These are phyloP conservation scores for Yamadazyma oceani DNA, from an alignment of 1,139 yeast genomes.

Conservation along the genomic window DNA sequence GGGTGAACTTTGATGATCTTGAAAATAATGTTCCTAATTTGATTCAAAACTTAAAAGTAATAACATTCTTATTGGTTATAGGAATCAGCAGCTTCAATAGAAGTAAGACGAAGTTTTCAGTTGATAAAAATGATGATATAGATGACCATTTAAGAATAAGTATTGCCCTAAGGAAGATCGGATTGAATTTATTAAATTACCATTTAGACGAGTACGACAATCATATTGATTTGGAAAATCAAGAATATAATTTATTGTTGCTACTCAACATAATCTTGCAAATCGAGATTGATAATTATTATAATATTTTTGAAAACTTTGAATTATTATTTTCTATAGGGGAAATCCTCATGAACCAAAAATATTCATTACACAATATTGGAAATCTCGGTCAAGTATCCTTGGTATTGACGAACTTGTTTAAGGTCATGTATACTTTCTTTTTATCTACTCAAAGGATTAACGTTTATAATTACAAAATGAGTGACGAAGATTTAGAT, in stretches of 20 bases:
- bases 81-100: constrained; percentile 30
- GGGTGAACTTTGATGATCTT: constrained; percentile 11
- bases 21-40: constrained; percentile 10
- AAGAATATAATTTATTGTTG: constrained; percentile 25
- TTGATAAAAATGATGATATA: constrained; percentile 17
- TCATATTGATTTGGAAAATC: constrained; percentile 19
- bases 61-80: constrained; percentile 25
- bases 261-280: constrained; percentile 36
- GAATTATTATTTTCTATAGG: constrained; percentile 47
- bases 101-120: constrained; percentile 13
- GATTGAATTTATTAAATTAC: constrained; percentile 34
- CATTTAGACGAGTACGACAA: constrained; percentile 47
- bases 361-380: constrained; percentile 3
- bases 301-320: constrained; percentile 44
- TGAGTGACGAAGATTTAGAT: constrained; percentile 31
- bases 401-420: constrained; percentile 20
- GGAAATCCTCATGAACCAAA: constrained; percentile 23
- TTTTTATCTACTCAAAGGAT: constrained; percentile 44
- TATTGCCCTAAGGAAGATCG: constrained; percentile 39
- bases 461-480: constrained; percentile 38
- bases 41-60: constrained; percentile 23
- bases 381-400: constrained; percentile 14
- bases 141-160: constrained; percentile 30
- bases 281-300: constrained; percentile 37
- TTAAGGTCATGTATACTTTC: constrained; percentile 30